Percentiles rank a stretch among this genome's conserved stretches.
These are phyloP conservation scores for Papiliotrema laurentii DNA, from an alignment of 1,284 basidiomycete species.

Conservation along the genomic window DNA sequence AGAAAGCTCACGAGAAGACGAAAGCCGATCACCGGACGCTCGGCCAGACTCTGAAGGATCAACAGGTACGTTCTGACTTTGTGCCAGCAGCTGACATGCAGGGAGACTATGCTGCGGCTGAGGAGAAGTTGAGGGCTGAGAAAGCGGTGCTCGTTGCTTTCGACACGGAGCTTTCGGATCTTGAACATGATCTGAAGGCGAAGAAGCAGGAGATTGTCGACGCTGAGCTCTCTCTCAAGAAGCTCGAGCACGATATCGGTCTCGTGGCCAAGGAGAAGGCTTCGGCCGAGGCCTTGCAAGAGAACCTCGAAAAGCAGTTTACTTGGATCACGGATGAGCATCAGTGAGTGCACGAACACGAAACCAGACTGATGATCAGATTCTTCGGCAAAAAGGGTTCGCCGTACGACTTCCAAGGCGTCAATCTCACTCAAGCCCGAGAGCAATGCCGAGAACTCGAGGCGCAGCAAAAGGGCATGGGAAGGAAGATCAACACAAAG, in stretches of 20 bases:
- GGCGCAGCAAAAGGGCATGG: slow-evolving; percentile 76
- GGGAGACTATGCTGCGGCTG: slow-evolving; percentile 60
- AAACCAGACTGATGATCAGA: slow-evolving; percentile 15
- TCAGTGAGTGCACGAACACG: slow-evolving; percentile 55
- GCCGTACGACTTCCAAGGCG: slow-evolving; percentile 75
- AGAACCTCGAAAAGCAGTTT: slow-evolving; percentile 69
- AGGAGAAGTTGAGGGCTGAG: slow-evolving; percentile 72
- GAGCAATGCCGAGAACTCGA: slow-evolving; percentile 73
- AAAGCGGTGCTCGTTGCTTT: slow-evolving; percentile 80
- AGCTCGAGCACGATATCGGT: slow-evolving; percentile 55
- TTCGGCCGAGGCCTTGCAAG: slow-evolving; percentile 55
- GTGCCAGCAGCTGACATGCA: slow-evolving; percentile 34
- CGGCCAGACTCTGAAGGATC: slow-evolving; percentile 60
- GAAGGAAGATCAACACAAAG: slow-evolving; percentile 93
- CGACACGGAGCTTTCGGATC: slow-evolving; percentile 77
- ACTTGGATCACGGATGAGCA: slow-evolving; percentile 87
- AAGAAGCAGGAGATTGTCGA: slow-evolving; percentile 74
- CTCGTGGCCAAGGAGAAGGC: slow-evolving; percentile 51
- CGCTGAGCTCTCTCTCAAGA: slow-evolving; percentile 64
- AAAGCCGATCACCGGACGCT: slow-evolving; percentile 36
- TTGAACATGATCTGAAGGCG: slow-evolving; percentile 73
- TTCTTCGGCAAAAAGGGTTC: slow-evolving; percentile 77
- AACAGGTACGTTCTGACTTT: slow-evolving; percentile 45
- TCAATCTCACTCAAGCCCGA: slow-evolving; percentile 63
- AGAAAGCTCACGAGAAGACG: slow-evolving; percentile 58